Conservation (phyloP, 495 filamentous ascomycete species). For the Copromyces sp. region DNA sequence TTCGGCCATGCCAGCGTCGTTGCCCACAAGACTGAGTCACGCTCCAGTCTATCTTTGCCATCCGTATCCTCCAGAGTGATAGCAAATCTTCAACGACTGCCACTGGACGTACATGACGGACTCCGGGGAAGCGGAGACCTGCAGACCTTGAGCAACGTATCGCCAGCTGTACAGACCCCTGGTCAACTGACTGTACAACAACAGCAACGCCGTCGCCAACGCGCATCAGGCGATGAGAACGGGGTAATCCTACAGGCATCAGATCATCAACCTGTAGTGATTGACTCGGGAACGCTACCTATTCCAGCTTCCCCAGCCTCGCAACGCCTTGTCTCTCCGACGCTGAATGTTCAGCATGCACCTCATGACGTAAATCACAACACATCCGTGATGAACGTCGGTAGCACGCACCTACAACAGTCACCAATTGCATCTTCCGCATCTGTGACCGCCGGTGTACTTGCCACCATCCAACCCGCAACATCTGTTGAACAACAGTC, state of each 20-base stretch:
- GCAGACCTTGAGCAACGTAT: neutral
- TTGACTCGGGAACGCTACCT: neutral
- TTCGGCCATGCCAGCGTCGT: conserved; percentile 1
- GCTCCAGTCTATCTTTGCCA: conserved; percentile 5
- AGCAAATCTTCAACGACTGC: neutral
- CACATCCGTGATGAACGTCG: neutral
- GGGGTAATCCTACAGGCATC: neutral
- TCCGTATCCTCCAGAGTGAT: neutral
- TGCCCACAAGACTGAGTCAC: conserved; percentile 4
- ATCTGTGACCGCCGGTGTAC: neutral
- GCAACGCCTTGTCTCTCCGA: neutral
- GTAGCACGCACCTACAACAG: neutral
- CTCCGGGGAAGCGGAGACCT: neutral
- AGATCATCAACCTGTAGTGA: neutral
- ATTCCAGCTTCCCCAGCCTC: neutral
- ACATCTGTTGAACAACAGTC: neutral
- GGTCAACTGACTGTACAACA: neutral
- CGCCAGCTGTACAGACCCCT: neutral
- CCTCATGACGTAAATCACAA: neutral
- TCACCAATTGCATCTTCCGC: neutral
- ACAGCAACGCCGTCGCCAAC: neutral
- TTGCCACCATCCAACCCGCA: neutral
- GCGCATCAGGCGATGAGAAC: neutral
- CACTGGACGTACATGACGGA: neutral
- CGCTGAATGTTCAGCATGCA: neutral